Evolutionary conservation across 768 basidiomycete genomes (phyloP).

Genomic region (Lyophyllum semitale): DNA sequence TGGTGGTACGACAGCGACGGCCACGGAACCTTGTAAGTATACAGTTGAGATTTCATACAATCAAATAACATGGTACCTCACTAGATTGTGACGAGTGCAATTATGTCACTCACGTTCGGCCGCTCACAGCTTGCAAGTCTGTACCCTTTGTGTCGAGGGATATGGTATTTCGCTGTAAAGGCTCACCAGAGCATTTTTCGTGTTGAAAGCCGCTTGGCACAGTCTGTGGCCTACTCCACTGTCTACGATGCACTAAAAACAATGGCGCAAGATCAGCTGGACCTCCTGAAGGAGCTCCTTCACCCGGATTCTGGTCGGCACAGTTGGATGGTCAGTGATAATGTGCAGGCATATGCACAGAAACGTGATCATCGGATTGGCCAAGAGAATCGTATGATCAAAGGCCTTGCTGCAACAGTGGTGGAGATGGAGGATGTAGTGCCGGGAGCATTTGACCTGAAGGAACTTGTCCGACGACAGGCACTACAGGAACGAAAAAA

Average conservation of each 20-base stretch:
- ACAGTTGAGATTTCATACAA: background rate
- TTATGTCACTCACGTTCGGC: background rate
- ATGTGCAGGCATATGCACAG: slow-evolving; percentile 14
- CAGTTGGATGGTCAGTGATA: slow-evolving; percentile 9
- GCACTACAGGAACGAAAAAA: slow-evolving; percentile 11
- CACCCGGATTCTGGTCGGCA: background rate
- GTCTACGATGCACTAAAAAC: slow-evolving; percentile 6
- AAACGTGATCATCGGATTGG: slow-evolving; percentile 12
- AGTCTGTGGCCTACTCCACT: slow-evolving; percentile 8
- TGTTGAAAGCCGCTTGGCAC: background rate
- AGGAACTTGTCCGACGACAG: slow-evolving; percentile 10
- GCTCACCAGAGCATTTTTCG: background rate
- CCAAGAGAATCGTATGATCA: slow-evolving; percentile 10
- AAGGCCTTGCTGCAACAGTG: slow-evolving; percentile 14
- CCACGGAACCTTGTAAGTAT: background rate
- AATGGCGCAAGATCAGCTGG: background rate
- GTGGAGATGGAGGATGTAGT: slow-evolving; percentile 17
- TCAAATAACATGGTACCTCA: background rate
- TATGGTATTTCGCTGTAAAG: background rate
- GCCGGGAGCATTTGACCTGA: slow-evolving; percentile 19
- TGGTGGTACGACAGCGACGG: background rate
- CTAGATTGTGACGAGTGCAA: background rate
- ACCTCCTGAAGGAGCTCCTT: background rate
- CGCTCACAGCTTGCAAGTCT: background rate
- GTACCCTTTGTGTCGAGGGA: background rate